Evolutionary conservation across 2,329 filamentous ascomycete species (phyloP).

Genomic region (Cryphonectria japonica): DNA sequence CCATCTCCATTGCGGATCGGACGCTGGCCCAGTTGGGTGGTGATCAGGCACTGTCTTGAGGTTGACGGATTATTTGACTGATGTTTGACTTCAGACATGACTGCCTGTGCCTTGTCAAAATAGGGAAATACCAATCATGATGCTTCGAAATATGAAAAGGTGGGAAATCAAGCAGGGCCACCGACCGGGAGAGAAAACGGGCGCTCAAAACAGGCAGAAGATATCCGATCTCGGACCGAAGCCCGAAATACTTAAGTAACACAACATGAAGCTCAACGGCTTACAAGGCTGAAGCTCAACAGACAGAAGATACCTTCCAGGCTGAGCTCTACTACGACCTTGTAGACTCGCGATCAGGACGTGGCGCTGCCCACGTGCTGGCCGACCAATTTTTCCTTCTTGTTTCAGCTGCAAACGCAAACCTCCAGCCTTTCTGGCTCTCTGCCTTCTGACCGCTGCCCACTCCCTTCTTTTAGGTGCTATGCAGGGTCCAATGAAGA

Average conservation of each 20-base stretch:
- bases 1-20: constrained; percentile 8
- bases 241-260: neutral
- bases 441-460: neutral
- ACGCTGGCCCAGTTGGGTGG: neutral
- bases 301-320: neutral
- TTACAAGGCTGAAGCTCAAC: neutral
- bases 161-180: neutral
- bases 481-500: constrained; percentile 13
- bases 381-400: neutral
- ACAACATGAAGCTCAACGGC: neutral
- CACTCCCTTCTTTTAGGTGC: neutral
- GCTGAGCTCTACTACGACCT: neutral
- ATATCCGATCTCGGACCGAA: constrained; percentile 15
- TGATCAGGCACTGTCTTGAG: neutral
- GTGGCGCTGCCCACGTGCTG: neutral
- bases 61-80: neutral
- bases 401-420: neutral
- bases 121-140: no score
- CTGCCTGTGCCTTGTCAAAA: neutral
- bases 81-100: neutral
- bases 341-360: neutral
- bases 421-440: neutral
- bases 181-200: neutral
- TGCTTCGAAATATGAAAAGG: neutral
- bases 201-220: neutral